A percentile compares a stretch with the other conserved stretches of the same genome.
Conservation (phyloP, 208 protist species). For the Wallacemonas sp. region DNA sequence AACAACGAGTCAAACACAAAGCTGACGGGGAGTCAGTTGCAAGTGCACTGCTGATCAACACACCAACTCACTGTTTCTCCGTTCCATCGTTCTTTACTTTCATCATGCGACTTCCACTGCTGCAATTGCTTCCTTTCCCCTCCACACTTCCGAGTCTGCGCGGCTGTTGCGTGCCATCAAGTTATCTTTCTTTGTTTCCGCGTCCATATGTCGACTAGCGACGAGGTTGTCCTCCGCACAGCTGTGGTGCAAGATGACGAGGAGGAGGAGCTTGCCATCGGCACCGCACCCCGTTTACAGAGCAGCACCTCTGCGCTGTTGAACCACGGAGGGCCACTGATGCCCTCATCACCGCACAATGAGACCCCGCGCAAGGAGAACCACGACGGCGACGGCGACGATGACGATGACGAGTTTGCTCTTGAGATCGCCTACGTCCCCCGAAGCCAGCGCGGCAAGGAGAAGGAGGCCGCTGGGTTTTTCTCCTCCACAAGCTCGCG, state of each 20-base stretch:
- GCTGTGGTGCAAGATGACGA: conserved; percentile 40
- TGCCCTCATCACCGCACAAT: background rate
- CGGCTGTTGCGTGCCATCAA: background rate
- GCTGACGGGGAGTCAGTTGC: too few species aligned
- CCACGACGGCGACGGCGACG: background rate
- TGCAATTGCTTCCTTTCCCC: background rate
- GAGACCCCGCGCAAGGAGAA: conserved; percentile 2
- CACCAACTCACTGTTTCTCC: too few species aligned
- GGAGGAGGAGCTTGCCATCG: conserved; percentile 38
- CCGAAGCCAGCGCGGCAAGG: conserved; percentile 14
- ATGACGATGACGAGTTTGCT: conserved; percentile 36
- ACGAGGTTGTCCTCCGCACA: conserved; percentile 26
- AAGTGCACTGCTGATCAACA: too few species aligned
- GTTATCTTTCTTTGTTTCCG: background rate
- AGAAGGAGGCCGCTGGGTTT: background rate
- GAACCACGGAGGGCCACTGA: background rate
- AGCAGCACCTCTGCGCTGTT: background rate
- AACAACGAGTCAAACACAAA: too few species aligned
- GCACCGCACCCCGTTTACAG: background rate
- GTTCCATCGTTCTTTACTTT: too few species aligned
- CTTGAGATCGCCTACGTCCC: conserved; percentile 51
- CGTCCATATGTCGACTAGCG: conserved; percentile 10
- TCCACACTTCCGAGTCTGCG: background rate
- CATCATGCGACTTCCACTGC: background rate
- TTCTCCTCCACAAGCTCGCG: conserved; percentile 9